These are phyloP conservation scores for Diaporthe nobilis DNA, from an alignment of 2,329 filamentous ascomycete species.

Conservation along the genomic window DNA sequence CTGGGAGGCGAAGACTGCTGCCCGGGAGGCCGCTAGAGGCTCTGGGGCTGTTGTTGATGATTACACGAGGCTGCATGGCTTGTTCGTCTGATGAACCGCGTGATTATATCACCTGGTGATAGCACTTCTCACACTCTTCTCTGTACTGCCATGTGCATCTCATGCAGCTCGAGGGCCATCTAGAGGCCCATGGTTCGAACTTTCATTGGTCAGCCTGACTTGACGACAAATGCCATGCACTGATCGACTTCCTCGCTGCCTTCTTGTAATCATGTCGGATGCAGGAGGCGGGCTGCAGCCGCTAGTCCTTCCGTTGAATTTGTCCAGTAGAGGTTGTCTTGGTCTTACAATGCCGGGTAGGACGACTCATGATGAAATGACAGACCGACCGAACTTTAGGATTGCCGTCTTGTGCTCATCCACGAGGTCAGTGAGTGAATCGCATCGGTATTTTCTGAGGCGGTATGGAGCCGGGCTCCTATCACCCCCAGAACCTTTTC, in stretches of 20 bases:
- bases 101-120: not conserved
- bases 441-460: not conserved
- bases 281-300: not conserved
- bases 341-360: not conserved
- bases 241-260: not conserved
- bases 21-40: constrained; percentile 3
- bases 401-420: not conserved
- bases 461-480: too few species aligned
- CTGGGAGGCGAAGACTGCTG: constrained; percentile 21
- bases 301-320: too few species aligned
- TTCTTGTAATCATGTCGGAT: not conserved
- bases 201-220: too few species aligned
- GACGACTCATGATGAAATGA: not conserved
- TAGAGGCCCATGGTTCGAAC: not conserved
- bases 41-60: not conserved
- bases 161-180: not conserved
- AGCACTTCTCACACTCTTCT: not conserved
- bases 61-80: constrained; percentile 30
- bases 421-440: not conserved
- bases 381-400: too few species aligned
- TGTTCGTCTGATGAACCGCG: not conserved
- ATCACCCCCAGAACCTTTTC: too few species aligned
- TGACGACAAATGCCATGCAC: too few species aligned
- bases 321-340: not conserved
- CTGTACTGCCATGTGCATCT: not conserved